These are phyloP conservation scores for Uronychia setigera DNA, from an alignment of 73 alveolate genomes.

Conservation along the genomic window DNA sequence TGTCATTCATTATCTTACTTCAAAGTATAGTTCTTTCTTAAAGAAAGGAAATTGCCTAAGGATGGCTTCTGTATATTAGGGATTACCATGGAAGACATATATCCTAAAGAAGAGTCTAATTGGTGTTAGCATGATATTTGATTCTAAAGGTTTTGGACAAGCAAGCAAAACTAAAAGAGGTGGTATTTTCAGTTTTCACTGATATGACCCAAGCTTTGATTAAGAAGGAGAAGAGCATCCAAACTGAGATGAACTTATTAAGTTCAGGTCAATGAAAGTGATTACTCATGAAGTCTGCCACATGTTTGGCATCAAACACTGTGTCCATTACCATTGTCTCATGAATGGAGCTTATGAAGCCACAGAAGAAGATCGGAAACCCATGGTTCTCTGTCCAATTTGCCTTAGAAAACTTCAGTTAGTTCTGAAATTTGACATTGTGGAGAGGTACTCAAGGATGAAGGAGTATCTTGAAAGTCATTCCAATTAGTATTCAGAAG, in stretches of 20 bases:
- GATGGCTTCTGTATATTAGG: constrained; percentile 68
- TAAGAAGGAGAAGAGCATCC: not conserved
- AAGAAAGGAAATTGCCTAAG: constrained; percentile 10
- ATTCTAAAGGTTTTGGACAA: not conserved
- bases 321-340: constrained; percentile 73
- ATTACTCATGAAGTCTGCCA: constrained; percentile 78
- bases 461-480: not conserved
- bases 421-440: constrained; percentile 28
- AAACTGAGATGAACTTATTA: constrained; percentile 6
- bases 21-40: not conserved
- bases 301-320: constrained; percentile 86
- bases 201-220: constrained; percentile 30
- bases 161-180: constrained; percentile 6
- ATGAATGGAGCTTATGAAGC: constrained; percentile 77
- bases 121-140: constrained; percentile 5
- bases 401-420: constrained; percentile 71
- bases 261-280: constrained; percentile 70
- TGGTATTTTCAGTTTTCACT: constrained; percentile 5
- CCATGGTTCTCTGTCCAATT: constrained; percentile 79
- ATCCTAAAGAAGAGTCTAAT: constrained; percentile 63
- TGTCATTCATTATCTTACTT: not conserved
- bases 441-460: constrained; percentile 1
- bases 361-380: constrained; percentile 78
- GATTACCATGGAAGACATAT: constrained; percentile 67
- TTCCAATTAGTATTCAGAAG: too few species aligned